Percentiles rank a stretch among this genome's conserved stretches.
phyloP scores from a whole-genome alignment of 768 basidiomycete genomes.

The Mycena maculata region DNA sequence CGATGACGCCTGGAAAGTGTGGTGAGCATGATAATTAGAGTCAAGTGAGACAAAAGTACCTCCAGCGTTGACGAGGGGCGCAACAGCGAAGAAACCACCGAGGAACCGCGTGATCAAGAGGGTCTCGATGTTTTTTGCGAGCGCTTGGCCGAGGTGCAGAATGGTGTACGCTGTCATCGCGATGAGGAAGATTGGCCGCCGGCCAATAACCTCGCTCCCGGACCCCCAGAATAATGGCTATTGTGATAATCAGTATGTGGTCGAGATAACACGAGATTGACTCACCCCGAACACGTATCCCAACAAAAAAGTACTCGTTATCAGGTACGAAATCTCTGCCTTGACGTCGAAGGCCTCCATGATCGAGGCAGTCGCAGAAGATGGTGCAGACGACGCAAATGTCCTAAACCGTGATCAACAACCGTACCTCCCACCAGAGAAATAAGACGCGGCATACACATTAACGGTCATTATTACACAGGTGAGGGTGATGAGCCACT shows the following conservation, averaged over 20 bases:
- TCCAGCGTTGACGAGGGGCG: slow-evolving; percentile 68
- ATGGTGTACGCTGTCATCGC: slow-evolving; percentile 65
- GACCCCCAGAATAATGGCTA: slow-evolving; percentile 71
- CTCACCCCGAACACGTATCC: slow-evolving; percentile 63
- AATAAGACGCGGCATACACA: slow-evolving; percentile 52
- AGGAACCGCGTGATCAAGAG: slow-evolving; percentile 71
- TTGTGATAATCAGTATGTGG: background rate
- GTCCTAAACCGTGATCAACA: slow-evolving; percentile 49
- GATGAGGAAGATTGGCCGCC: slow-evolving; percentile 62
- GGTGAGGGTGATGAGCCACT: slow-evolving; percentile 60
- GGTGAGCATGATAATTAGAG: background rate
- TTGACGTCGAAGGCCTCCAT: slow-evolving; percentile 52
- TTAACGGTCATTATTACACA: slow-evolving; percentile 64
- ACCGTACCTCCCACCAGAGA: background rate
- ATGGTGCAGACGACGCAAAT: slow-evolving; percentile 70
- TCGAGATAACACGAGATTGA: background rate
- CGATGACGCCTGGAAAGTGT: slow-evolving; percentile 57
- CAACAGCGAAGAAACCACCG: slow-evolving; percentile 70
- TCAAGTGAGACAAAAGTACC: slow-evolving; percentile 40
- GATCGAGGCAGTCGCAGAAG: slow-evolving; percentile 50
- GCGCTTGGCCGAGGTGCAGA: slow-evolving; percentile 69
- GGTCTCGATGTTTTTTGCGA: slow-evolving; percentile 68
- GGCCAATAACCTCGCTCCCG: slow-evolving; percentile 68
- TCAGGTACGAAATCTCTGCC: slow-evolving; percentile 59
- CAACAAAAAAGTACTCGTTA: slow-evolving; percentile 62